Evolutionary conservation across 2,329 filamentous ascomycete genomes (phyloP), one percentile per base, ranked within the genome.

Genomic region (Seiridium cupressi): DNA sequence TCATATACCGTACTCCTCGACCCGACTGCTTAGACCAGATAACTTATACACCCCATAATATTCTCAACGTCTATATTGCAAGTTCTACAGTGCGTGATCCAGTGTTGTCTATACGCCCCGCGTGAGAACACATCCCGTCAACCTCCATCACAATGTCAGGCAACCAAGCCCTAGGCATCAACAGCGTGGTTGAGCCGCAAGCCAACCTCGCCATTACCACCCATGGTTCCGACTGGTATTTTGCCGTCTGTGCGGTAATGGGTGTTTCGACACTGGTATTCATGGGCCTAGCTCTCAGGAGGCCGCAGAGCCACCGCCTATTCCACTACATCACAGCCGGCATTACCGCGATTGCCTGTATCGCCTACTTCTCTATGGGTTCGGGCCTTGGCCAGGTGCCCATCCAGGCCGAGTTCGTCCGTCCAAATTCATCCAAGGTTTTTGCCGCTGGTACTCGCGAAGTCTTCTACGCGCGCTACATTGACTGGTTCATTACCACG

Each of bases 341-440:
- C 9, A 82, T 88, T 60, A 83, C 83, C 36, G 78, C 86, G 60
- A 81, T 86, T 6, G 84, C 86, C 2, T 77, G 81, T 44, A 85
- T 89, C 64, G 79, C 86, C 11, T 89, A 89, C 74, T 90, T 86
- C 74, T 79, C 82, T 63, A 88, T 89, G 85, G 87, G 80, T n/a
- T 84, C 85, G 8, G 86, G 88, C 66, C 76, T 90, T 1, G 87
- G 87, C 40, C 87, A 84, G 72, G 81, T 83, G 2, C 83, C 85
- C 0, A 87, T 89, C 65, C 68, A 76, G n/a, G 86, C 87, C 44
- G 83, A 91, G 67, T 90, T 83, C 64, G 61, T 69, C 3, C 73
- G 72, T 1, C 77, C 62, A 0, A n/a, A 79, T 56, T 73, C 61
- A 60, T 70, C 76, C 57, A 72, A 76, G 11, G 76, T 78, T 4